phyloP scores from a whole-genome alignment of 345 rosid species.

The Moricandia moricandioides region DNA sequence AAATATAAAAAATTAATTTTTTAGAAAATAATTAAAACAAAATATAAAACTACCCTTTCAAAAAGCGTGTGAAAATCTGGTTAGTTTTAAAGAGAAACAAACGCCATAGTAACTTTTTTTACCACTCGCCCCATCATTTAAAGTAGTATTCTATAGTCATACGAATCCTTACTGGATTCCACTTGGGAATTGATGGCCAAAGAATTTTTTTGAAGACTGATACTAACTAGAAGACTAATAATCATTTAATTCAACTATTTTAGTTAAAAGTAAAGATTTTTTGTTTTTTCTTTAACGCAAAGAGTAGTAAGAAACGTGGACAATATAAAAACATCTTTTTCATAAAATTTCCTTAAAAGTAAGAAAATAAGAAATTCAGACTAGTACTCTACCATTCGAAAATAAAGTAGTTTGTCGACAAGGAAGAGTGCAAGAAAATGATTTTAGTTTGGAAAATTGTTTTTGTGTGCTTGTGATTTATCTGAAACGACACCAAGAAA shows the following conservation, averaged over 20 bases:
- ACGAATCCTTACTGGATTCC: conserved; percentile 14
- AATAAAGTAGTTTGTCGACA: conserved; percentile 32
- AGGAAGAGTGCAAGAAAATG: conserved; percentile 33
- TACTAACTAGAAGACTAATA: neutral
- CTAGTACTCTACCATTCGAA: conserved; percentile 2
- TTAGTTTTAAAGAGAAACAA: neutral
- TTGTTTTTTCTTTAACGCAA: neutral
- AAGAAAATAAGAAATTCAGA: conserved; percentile 4
- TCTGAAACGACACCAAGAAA: conserved; percentile 37
- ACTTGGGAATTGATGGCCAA: neutral
- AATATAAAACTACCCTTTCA: too few relatives aligned
- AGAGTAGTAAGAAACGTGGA: neutral
- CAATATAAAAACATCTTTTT: neutral
- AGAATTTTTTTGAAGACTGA: neutral
- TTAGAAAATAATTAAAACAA: too few relatives aligned
- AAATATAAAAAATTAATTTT: too few relatives aligned
- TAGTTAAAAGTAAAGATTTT: neutral
- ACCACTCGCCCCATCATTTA: neutral
- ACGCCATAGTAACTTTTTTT: neutral
- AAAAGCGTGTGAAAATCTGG: too few relatives aligned
- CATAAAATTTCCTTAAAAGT: neutral
- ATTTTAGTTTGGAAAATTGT: conserved; percentile 9
- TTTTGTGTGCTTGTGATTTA: conserved; percentile 22
- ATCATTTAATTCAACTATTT: neutral
- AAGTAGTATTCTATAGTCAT: neutral